Conservation (phyloP, 139 green algal genomes). For the Gonium pectorale region DNA sequence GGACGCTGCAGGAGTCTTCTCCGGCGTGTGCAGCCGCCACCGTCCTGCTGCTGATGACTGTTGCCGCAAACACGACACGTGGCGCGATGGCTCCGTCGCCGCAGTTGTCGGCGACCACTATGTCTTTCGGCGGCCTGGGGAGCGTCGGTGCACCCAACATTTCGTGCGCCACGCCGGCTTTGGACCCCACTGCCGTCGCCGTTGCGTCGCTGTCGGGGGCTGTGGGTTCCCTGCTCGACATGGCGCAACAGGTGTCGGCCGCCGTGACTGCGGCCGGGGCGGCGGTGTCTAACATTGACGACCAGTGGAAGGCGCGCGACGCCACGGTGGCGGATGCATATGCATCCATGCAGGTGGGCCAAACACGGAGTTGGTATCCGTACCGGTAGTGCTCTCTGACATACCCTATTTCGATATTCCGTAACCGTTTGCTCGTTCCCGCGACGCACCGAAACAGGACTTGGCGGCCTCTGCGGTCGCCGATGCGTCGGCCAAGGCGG, state of each 20-base stretch:
- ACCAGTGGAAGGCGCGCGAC: not conserved
- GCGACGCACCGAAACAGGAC: not conserved
- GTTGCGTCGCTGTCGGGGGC: constrained; percentile 17
- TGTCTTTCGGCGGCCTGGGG: not conserved
- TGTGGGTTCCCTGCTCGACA: not conserved
- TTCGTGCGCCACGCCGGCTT: not conserved
- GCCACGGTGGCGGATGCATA: not conserved
- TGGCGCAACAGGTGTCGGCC: not conserved
- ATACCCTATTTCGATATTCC: too few relatives aligned
- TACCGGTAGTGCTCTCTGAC: too few relatives aligned
- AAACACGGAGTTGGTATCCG: not conserved
- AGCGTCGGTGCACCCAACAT: not conserved
- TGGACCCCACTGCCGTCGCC: not conserved
- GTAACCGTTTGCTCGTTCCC: too few relatives aligned
- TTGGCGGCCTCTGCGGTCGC: not conserved
- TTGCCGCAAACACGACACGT: too few relatives aligned
- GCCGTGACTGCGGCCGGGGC: not conserved
- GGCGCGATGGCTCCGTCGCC: too few relatives aligned
- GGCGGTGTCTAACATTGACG: not conserved
- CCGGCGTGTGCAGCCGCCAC: too few relatives aligned
- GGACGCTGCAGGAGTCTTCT: too few relatives aligned
- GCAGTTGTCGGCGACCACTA: too few relatives aligned
- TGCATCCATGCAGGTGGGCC: not conserved
- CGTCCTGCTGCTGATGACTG: too few relatives aligned
- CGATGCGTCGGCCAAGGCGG: not conserved